Evolutionary conservation across 495 filamentous ascomycete genomes (phyloP).

Genomic region (Astrothelium macrocarpum): DNA sequence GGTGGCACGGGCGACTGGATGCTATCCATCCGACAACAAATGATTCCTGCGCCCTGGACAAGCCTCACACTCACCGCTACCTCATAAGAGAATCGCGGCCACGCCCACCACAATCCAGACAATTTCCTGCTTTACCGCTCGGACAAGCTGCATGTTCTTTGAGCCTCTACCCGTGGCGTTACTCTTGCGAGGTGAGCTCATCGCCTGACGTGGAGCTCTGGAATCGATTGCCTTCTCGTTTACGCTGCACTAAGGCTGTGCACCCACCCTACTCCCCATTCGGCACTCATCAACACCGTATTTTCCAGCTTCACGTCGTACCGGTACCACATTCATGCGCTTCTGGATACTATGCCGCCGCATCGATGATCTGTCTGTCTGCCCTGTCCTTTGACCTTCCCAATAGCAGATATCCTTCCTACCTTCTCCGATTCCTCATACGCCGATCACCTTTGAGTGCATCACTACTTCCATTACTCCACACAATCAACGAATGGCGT

Average conservation of each 20-base stretch:
- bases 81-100: neutral
- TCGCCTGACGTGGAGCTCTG: neutral
- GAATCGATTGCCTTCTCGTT: neutral
- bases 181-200: neutral
- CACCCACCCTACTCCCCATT: neutral
- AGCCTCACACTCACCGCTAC: slow-evolving; percentile 1
- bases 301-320: neutral
- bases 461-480: neutral
- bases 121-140: neutral
- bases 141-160: neutral
- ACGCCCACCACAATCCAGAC: neutral
- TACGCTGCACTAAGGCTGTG: slow-evolving; percentile 6
- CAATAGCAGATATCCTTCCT: neutral
- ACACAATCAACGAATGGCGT: slow-evolving; percentile 13
- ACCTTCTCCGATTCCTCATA: neutral
- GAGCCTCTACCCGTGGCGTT: neutral
- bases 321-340: neutral
- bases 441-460: neutral
- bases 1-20: no score
- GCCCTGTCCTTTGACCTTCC: neutral
- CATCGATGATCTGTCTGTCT: neutral
- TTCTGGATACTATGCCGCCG: neutral
- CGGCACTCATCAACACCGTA: neutral
- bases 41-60: neutral
- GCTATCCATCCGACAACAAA: no score